Evolutionary conservation across 2,329 filamentous ascomycete genomes (phyloP), one percentile per base, ranked within the genome.

Genomic region (Monosporascus cannonballus): DNA sequence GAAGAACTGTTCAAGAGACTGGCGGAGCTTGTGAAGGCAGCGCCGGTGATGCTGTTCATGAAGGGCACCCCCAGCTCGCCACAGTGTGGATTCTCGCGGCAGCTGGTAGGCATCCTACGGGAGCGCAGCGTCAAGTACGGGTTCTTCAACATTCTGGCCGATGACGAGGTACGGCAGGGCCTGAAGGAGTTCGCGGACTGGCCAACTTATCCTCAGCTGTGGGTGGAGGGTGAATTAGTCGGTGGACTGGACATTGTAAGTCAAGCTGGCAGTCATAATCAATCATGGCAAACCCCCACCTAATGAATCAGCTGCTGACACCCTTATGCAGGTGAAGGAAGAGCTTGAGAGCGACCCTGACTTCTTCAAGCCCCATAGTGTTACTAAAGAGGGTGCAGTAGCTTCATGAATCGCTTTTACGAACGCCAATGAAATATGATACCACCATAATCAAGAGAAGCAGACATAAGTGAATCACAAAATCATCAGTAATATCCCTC

Each of bases 1-100:
- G 90, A 96, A 69, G 91, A 95, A 59, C 75, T 99, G 51, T 85
- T 90, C 71, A 85, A 87, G 69, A 81, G 93, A 34, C 77, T 99
- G 38, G 80, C 74, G 20, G 89, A 95, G 61, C 79, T 99, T 37
- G 93, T 97, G 60, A 96, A 93, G 75, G 94, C 94, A 5, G 93
- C 94, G 34, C 90, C 92, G 0, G 92, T 99, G 34, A 99, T 99
- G 94, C 78, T 99, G 27, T 99, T 99, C 73, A 96, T 96, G 90
- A 96, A 96, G 76, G 92, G 91, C n/a, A 95, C 90, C 3, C 91
- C 91, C 0, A 89, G 85, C 59, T 81, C 84, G 34, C 91, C 91
- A 1, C 89, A 96, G 71, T 96, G 92, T 66, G 91, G 94, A 2
- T 99, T 99, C 73, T 96, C 90, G 60, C 79, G 93, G 61, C 91